phyloP scores from a whole-genome alignment of 164 flowering plant species.

The Tetrastigma voinierianum region DNA sequence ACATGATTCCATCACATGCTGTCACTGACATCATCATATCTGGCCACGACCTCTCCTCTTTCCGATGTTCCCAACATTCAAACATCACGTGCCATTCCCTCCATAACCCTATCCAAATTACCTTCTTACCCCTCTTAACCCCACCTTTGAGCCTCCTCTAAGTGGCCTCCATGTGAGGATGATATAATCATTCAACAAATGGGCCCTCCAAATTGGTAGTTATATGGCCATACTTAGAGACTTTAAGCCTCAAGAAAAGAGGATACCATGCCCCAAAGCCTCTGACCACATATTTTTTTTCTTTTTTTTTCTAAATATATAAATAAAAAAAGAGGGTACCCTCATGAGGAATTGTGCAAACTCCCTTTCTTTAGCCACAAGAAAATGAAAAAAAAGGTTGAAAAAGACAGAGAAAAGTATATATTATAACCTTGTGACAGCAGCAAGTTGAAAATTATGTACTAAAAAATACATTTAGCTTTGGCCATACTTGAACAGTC shows the following conservation, averaged over 20 bases:
- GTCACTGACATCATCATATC: slow-evolving; percentile 66
- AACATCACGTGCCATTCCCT: slow-evolving; percentile 50
- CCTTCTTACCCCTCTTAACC: neutral
- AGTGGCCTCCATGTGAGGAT: neutral
- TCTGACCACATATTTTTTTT: too few species aligned
- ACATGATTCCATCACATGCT: slow-evolving; percentile 50
- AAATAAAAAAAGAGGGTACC: neutral
- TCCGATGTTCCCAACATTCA: slow-evolving; percentile 68
- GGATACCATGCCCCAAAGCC: neutral
- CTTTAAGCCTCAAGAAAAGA: neutral
- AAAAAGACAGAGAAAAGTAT: too few species aligned
- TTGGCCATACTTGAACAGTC: neutral
- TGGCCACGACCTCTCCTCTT: slow-evolving; percentile 67
- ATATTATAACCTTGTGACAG: neutral
- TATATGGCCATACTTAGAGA: neutral
- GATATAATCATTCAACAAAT: neutral
- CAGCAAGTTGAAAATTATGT: neutral
- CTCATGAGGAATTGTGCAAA: slow-evolving; percentile 16
- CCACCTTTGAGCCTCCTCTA: neutral
- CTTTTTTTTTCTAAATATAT: too few species aligned
- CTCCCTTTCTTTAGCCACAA: slow-evolving; percentile 35
- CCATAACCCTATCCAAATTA: slow-evolving; percentile 2
- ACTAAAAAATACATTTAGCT: neutral
- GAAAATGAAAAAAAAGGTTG: slow-evolving; percentile 10
- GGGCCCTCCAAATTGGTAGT: neutral